Evolutionary conservation across 352 stramenopile species (phyloP).

Genomic region (Phytopythium vexans): DNA sequence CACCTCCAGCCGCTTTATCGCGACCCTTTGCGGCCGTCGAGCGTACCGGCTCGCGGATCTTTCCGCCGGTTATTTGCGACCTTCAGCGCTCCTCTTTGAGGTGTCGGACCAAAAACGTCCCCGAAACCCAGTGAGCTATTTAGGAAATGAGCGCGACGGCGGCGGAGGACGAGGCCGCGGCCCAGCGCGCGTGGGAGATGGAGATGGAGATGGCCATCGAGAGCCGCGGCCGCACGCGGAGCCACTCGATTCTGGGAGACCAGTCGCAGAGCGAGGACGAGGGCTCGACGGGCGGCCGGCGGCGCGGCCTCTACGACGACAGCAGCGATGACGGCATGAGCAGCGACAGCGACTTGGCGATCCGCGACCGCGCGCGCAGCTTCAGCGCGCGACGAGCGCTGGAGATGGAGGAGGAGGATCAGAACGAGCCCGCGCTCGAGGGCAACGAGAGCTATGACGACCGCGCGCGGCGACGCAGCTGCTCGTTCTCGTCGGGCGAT

Average conservation of each 20-base stretch:
- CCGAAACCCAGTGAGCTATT: no score
- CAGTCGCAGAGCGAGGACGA: conserved; percentile 18
- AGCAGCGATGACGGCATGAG: conserved; percentile 4
- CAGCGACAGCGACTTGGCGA: conserved; percentile 15
- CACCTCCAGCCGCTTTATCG: no score
- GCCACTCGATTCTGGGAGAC: conserved; percentile 75
- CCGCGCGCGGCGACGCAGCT: conserved; percentile 40
- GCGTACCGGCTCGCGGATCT: no score
- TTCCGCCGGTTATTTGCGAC: no score
- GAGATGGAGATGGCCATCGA: conserved; percentile 84
- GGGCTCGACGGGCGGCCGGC: conserved; percentile 6
- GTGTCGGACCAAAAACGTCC: no score
- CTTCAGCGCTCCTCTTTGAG: no score
- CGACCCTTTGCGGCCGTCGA: no score
- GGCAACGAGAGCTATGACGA: not conserved
- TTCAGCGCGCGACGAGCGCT: conserved; percentile 42
- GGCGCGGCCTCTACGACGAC: conserved; percentile 9
- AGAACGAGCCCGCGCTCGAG: conserved; percentile 2
- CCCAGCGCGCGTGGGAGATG: conserved; percentile 61
- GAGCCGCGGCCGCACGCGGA: conserved; percentile 67
- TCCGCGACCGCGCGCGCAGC: conserved; percentile 33
- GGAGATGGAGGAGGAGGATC: conserved; percentile 24
- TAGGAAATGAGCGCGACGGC: conserved; percentile 4
- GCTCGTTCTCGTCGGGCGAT: conserved; percentile 56
- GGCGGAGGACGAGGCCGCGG: conserved; percentile 40